Evolutionary conservation across 2,329 filamentous ascomycete species (phyloP).

Genomic region (Verticillium longisporum): DNA sequence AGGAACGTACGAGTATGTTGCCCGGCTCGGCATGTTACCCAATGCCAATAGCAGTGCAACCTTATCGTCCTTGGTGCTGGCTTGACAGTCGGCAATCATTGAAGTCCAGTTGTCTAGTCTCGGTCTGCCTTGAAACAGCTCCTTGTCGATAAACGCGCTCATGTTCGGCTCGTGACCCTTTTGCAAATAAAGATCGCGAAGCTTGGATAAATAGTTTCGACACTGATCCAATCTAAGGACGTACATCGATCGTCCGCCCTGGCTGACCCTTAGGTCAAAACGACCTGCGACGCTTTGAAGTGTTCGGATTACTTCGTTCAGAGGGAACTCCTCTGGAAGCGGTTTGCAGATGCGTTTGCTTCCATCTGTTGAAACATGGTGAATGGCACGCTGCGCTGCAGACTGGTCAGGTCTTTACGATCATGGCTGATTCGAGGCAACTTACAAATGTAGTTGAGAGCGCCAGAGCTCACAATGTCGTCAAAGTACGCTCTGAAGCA

Average conservation of each 20-base stretch:
- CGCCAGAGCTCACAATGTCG: slow-evolving; percentile 33
- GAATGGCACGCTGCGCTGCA: slow-evolving; percentile 32
- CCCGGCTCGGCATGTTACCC: slow-evolving; percentile 38
- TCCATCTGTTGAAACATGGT: slow-evolving; percentile 28
- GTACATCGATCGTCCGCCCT: slow-evolving; percentile 31
- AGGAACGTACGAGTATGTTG: slow-evolving; percentile 31
- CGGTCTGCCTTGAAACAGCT: slow-evolving; percentile 19
- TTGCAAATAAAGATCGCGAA: slow-evolving; percentile 26
- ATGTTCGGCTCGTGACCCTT: slow-evolving; percentile 28
- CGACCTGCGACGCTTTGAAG: slow-evolving; percentile 27
- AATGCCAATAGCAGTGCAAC: slow-evolving; percentile 33
- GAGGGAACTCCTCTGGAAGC: slow-evolving; percentile 29
- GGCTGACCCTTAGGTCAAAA: slow-evolving; percentile 34
- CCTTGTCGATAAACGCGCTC: slow-evolving; percentile 33
- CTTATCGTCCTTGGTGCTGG: slow-evolving; percentile 28
- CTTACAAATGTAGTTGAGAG: slow-evolving; percentile 36
- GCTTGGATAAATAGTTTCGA: slow-evolving; percentile 27
- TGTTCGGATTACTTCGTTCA: slow-evolving; percentile 26
- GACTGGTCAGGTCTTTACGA: not conserved
- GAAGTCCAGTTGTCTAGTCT: slow-evolving; percentile 20
- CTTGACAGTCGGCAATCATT: slow-evolving; percentile 28
- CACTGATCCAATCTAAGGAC: slow-evolving; percentile 31
- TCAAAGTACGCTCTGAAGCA: slow-evolving; percentile 34
- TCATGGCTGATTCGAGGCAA: too few species aligned
- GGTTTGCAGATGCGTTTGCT: slow-evolving; percentile 27